A percentile compares a stretch with the other conserved stretches of the same genome.
Conservation (phyloP, 176 grass and related monocot genomes). For the Puccinellia tenuiflora region DNA sequence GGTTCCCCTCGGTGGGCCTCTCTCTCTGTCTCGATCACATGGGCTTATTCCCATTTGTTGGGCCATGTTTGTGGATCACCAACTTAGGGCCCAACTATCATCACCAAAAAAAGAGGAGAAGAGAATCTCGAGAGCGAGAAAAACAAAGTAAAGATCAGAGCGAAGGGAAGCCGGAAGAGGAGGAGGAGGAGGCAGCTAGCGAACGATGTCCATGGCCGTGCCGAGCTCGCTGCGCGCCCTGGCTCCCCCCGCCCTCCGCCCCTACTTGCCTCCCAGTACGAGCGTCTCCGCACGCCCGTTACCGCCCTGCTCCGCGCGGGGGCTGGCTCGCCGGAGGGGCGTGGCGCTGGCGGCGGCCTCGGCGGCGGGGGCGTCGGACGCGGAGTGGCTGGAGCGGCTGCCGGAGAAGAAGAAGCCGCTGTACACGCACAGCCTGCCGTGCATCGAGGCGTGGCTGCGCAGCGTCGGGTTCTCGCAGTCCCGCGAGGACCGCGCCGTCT, state of each 20-base stretch:
- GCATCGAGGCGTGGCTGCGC: slow-evolving; percentile 83
- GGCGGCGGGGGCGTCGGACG: slow-evolving; percentile 34
- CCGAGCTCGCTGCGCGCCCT: slow-evolving; percentile 33
- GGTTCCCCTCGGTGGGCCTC: not conserved
- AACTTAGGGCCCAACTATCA: not conserved
- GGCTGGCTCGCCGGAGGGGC: not conserved
- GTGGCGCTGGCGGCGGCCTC: slow-evolving; percentile 1
- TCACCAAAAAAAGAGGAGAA: not conserved
- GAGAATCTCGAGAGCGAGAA: not conserved
- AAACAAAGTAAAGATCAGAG: not conserved
- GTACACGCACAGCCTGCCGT: slow-evolving; percentile 86
- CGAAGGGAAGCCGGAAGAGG: not conserved
- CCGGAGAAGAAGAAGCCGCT: slow-evolving; percentile 90
- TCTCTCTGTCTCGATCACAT: not conserved
- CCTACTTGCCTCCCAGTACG: not conserved
- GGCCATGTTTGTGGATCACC: not conserved
- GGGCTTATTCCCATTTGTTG: not conserved
- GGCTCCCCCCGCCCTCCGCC: not conserved
- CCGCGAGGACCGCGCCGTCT: slow-evolving; percentile 60
- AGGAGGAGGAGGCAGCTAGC: not conserved
- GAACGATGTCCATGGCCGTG: slow-evolving; percentile 23
- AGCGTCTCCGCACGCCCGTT: not conserved
- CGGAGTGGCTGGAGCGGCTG: slow-evolving; percentile 74
- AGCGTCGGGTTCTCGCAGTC: slow-evolving; percentile 69
- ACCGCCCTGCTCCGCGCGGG: not conserved